Evolutionary conservation across 805 yeast genomes (phyloP).

Genomic region (Kockiozyma suomiensis): DNA sequence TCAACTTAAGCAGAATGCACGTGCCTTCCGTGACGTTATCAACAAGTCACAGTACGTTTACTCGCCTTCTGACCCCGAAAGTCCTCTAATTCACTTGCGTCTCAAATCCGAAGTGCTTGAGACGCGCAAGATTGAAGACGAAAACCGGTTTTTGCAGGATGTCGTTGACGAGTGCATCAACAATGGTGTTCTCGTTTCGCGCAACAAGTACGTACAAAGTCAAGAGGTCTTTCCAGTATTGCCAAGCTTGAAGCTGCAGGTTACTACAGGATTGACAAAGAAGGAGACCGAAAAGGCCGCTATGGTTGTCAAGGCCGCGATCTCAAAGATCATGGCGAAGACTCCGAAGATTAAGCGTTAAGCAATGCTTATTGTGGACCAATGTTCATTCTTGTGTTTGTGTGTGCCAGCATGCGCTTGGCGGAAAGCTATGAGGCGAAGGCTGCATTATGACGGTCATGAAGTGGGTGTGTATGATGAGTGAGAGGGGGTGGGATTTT

Average conservation of each 20-base stretch:
- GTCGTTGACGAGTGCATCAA: constrained; percentile 61
- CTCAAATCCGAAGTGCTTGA: constrained; percentile 49
- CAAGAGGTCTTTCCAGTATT: constrained; percentile 74
- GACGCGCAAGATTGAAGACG: constrained; percentile 50
- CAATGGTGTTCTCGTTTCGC: constrained; percentile 61
- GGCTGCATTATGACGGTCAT: too few relatives aligned
- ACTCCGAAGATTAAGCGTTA: constrained; percentile 25
- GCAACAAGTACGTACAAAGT: constrained; percentile 63
- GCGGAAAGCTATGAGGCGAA: too few relatives aligned
- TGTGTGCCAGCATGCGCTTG: too few relatives aligned
- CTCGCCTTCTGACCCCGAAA: constrained; percentile 42
- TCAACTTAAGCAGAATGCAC: constrained; percentile 48
- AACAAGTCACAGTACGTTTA: constrained; percentile 23
- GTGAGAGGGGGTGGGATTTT: too few relatives aligned
- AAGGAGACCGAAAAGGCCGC: constrained; percentile 52
- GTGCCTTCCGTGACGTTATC: constrained; percentile 48
- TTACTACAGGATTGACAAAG: constrained; percentile 52
- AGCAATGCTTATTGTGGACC: background rate
- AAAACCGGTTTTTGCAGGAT: constrained; percentile 62
- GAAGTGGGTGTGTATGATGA: too few relatives aligned
- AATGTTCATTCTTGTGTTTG: too few relatives aligned
- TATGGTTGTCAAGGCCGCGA: constrained; percentile 33
- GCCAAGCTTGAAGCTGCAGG: constrained; percentile 59
- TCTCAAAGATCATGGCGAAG: constrained; percentile 34
- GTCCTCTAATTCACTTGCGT: constrained; percentile 72